Base-by-base conservation (phyloP, 2,329 filamentous ascomycete genomes). In the Kalmusia sp. region DNA sequence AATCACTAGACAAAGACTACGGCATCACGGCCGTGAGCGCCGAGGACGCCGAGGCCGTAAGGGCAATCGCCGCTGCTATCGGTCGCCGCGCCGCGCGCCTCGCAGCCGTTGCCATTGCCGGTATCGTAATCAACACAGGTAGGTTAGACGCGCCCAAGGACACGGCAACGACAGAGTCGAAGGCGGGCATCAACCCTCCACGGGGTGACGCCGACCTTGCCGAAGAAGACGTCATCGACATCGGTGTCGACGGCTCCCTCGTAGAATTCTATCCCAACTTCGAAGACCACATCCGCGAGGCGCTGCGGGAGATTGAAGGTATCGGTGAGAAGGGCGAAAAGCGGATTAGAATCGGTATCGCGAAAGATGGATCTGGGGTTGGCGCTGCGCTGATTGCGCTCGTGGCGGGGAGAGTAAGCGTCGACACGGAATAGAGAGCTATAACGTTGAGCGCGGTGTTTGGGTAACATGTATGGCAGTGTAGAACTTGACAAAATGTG, bases 261-360 rank as follows among this genome's bases (percentile, higher is more conserved):
- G 92, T 98, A 2, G 95, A 98, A 76, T 95, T 96, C 78, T 98
- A 98, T 75, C 95, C 95, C 7, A 88, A 87, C 69, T 99, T 97
- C 77, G 87, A 95, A 61, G 88, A 90, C 51, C 90, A 95, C 80
- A 89, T 98, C 58, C 85, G 93, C 57, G 90, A 96, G 70, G 91
- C 91, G 6, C 81, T 98, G 54, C 80, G 87, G 44, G 86, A 85
- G 51, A 86, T 96, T 48, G 84, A 91, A 14, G 86, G 89, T 56
- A 90, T 98, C 65, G 93, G 93, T 4, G 78, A 81, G 39, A 80
- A 84, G 52, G 92, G 93, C 9, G 92, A 96, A 61, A 89, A 90
- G 77, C 90, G 87, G 76, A 90, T 99, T 61, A 84, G 92, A 52
- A 97, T 99, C 68, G 95, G 93, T 19, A 95, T 98, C 68, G 95